Evolutionary conservation across 768 basidiomycete genomes (phyloP).

Genomic region (Mycena pura): DNA sequence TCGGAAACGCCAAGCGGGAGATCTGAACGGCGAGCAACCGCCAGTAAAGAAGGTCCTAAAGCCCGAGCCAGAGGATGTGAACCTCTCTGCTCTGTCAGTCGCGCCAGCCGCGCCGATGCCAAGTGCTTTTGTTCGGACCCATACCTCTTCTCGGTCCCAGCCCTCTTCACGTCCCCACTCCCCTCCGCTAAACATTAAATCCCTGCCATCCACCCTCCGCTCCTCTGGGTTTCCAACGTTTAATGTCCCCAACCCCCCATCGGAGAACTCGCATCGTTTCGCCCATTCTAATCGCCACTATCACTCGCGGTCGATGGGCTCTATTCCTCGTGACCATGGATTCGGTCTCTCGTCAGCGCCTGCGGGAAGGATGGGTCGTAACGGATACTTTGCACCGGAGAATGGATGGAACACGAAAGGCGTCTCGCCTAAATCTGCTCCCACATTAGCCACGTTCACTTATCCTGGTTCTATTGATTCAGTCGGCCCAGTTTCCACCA

Average conservation of each 20-base stretch:
- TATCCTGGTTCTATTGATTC: constrained; percentile 31
- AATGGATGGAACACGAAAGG: constrained; percentile 22
- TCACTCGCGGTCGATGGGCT: constrained; percentile 27
- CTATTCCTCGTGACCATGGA: constrained; percentile 25
- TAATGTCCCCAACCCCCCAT: not conserved
- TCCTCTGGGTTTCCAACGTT: constrained; percentile 11
- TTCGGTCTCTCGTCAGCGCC: constrained; percentile 12
- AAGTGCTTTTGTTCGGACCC: constrained; percentile 12
- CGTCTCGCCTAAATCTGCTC: constrained; percentile 27
- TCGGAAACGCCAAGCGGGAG: constrained; percentile 27
- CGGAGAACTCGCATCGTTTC: constrained; percentile 18
- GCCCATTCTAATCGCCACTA: constrained; percentile 20
- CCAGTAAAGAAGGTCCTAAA: constrained; percentile 24
- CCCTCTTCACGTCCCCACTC: constrained; percentile 24
- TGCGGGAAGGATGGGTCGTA: constrained; percentile 22
- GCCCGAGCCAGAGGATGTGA: constrained; percentile 27
- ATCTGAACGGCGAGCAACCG: constrained; percentile 23
- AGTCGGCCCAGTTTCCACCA: constrained; percentile 2
- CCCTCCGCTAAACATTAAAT: constrained; percentile 18
- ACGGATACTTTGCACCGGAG: constrained; percentile 23
- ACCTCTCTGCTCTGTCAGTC: constrained; percentile 14
- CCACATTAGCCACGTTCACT: constrained; percentile 24
- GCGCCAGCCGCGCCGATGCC: not conserved
- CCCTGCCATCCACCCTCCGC: constrained; percentile 21
- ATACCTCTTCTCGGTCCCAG: constrained; percentile 20